These are phyloP conservation scores for Penicillium sp. DNA, from an alignment of 2,329 filamentous ascomycete genomes.

Conservation along the genomic window DNA sequence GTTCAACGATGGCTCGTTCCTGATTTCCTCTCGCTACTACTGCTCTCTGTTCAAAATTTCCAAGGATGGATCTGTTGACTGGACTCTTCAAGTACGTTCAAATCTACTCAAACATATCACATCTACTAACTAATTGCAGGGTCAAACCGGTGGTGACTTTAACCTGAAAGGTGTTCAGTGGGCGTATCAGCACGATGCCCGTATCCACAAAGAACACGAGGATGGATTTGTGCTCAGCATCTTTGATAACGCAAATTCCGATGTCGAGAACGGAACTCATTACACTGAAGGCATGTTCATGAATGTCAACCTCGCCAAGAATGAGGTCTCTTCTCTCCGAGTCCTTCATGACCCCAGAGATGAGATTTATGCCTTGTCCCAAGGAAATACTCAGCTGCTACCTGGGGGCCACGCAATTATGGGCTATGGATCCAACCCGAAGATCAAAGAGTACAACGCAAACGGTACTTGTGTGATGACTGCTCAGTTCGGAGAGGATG, in stretches of 20 bases:
- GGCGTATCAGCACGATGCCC: slow-evolving; percentile 34
- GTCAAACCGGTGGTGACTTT: slow-evolving; percentile 28
- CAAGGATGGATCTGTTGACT: slow-evolving; percentile 5
- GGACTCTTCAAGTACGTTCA: slow-evolving; percentile 20
- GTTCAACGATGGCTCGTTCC: slow-evolving; percentile 2
- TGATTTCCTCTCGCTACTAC: slow-evolving; percentile 1
- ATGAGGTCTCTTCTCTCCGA: not conserved
- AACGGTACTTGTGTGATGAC: slow-evolving; percentile 32
- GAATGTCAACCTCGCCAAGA: slow-evolving; percentile 13
- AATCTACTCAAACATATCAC: not conserved
- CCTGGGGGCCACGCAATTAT: slow-evolving; percentile 14
- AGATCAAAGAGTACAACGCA: slow-evolving; percentile 32
- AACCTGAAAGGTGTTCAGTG: slow-evolving; percentile 20
- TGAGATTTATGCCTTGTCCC: slow-evolving; percentile 15
- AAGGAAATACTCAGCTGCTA: slow-evolving; percentile 16
- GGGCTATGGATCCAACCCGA: slow-evolving; percentile 12
- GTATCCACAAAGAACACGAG: slow-evolving; percentile 30
- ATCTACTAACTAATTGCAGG: slow-evolving; percentile 11
- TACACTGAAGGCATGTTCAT: slow-evolving; percentile 16
- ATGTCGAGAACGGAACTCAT: slow-evolving; percentile 1
- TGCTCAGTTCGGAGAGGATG: slow-evolving; percentile 31
- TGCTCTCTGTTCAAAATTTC: slow-evolving; percentile 8
- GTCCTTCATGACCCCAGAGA: not conserved
- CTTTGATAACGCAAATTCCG: slow-evolving; percentile 32
- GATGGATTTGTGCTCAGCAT: slow-evolving; percentile 29